These are phyloP conservation scores for Baorangia bicolor DNA, from an alignment of 768 basidiomycete genomes.

Conservation along the genomic window DNA sequence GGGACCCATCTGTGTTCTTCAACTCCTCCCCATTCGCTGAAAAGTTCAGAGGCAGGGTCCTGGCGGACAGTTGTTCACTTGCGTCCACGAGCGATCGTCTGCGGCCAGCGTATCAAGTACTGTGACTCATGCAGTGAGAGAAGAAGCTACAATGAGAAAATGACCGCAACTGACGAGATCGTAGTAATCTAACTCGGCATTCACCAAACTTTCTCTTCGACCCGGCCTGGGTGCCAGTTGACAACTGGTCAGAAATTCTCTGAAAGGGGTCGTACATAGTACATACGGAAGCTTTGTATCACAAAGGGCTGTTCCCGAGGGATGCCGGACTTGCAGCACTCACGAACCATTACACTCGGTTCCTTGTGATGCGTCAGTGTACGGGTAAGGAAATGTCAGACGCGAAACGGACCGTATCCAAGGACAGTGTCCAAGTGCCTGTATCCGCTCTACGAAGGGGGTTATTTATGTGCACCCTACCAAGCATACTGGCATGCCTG, in stretches of 20 bases:
- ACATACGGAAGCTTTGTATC: conserved; percentile 48
- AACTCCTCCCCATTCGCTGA: neutral
- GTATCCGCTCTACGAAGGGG: conserved; percentile 35
- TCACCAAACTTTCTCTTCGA: conserved; percentile 40
- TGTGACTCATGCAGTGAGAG: neutral
- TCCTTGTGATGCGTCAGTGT: neutral
- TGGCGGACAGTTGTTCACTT: neutral
- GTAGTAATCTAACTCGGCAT: conserved; percentile 45
- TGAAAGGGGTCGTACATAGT: neutral
- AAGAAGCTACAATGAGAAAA: neutral
- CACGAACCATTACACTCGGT: conserved; percentile 49
- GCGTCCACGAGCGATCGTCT: conserved; percentile 1
- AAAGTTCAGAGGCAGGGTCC: neutral
- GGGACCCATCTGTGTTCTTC: neutral
- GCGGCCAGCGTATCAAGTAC: conserved; percentile 2
- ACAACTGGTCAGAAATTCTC: neutral
- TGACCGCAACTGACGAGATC: conserved; percentile 37
- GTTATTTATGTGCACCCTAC: no score
- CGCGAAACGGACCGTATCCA: conserved; percentile 1
- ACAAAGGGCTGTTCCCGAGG: conserved; percentile 47
- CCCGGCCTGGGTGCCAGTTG: conserved; percentile 33
- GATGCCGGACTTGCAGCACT: conserved; percentile 44
- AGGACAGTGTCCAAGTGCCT: conserved; percentile 42
- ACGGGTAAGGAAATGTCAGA: neutral
- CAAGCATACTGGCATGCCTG: neutral